Conservation (phyloP, 1,284 basidiomycete genomes). For the Leucoagaricus sp. region DNA sequence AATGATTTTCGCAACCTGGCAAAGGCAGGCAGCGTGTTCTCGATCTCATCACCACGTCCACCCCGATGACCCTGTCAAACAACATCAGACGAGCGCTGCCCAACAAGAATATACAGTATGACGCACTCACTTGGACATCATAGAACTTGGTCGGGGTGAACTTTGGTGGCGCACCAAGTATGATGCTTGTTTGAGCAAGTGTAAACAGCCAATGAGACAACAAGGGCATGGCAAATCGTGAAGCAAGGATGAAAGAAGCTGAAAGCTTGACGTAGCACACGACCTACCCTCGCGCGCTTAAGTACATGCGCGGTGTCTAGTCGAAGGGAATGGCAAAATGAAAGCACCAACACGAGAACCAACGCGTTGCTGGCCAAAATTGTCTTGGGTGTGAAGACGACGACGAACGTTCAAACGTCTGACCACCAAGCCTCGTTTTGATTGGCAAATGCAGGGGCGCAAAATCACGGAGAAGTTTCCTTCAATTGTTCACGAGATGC, state of each 20-base stretch:
- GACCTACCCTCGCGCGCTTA: neutral
- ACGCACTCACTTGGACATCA: conserved; percentile 46
- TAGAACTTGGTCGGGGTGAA: conserved; percentile 23
- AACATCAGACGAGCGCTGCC: neutral
- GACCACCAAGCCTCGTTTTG: neutral
- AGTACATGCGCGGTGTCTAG: neutral
- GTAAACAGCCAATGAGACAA: neutral
- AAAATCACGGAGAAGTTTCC: neutral
- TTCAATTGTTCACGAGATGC: neutral
- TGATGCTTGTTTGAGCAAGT: conserved; percentile 6
- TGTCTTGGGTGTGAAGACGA: neutral
- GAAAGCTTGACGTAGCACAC: conserved; percentile 1
- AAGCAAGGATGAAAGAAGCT: neutral
- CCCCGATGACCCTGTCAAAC: conserved; percentile 69
- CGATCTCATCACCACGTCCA: conserved; percentile 70
- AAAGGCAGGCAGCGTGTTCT: conserved; percentile 71
- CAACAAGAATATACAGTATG: neutral
- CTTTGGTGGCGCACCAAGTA: conserved; percentile 4
- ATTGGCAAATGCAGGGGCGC: neutral
- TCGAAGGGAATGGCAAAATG: neutral
- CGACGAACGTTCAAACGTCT: conserved; percentile 1
- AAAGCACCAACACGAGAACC: neutral
- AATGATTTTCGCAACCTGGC: conserved; percentile 52
- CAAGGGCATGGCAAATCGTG: neutral
- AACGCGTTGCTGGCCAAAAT: neutral